Conservation (phyloP, 768 basidiomycete genomes). For the Multifurca ochricompacta region DNA sequence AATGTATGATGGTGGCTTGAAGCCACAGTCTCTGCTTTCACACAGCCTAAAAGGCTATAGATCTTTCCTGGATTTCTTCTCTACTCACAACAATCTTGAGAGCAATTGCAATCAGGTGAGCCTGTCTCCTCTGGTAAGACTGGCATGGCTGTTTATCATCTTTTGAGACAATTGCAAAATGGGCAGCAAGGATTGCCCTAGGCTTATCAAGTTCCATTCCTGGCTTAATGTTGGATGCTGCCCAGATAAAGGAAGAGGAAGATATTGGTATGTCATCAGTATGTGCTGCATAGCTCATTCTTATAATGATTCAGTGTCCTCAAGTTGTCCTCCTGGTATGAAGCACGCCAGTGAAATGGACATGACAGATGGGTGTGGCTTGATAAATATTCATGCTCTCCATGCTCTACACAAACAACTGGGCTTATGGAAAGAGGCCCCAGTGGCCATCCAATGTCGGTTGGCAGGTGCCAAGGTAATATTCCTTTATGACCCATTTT, state of each 20-base stretch:
- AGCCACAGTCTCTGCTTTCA: background rate
- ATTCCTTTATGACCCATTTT: background rate
- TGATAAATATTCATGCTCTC: constrained; percentile 52
- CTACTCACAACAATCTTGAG: constrained; percentile 47
- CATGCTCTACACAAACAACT: constrained; percentile 19
- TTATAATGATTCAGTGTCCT: constrained; percentile 23
- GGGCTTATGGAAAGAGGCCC: constrained; percentile 20
- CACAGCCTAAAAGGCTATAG: constrained; percentile 15
- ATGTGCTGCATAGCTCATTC: background rate
- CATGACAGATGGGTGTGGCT: constrained; percentile 71
- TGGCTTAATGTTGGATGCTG: constrained; percentile 34
- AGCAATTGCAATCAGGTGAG: constrained; percentile 45
- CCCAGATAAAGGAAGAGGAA: constrained; percentile 32
- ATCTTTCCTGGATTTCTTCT: constrained; percentile 41
- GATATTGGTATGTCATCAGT: constrained; percentile 41
- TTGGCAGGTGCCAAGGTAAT: constrained; percentile 27
- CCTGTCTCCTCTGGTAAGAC: background rate
- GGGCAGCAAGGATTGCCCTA: constrained; percentile 52
- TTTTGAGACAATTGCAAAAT: constrained; percentile 54
- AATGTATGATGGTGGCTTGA: constrained; percentile 16
- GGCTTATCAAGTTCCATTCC: constrained; percentile 60
- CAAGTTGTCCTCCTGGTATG: constrained; percentile 15
- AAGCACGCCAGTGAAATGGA: constrained; percentile 26
- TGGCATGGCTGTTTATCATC: background rate
- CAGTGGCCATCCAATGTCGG: constrained; percentile 27